phyloP scores from a whole-genome alignment of 345 rosid species.

The Conringia planisiliqua region DNA sequence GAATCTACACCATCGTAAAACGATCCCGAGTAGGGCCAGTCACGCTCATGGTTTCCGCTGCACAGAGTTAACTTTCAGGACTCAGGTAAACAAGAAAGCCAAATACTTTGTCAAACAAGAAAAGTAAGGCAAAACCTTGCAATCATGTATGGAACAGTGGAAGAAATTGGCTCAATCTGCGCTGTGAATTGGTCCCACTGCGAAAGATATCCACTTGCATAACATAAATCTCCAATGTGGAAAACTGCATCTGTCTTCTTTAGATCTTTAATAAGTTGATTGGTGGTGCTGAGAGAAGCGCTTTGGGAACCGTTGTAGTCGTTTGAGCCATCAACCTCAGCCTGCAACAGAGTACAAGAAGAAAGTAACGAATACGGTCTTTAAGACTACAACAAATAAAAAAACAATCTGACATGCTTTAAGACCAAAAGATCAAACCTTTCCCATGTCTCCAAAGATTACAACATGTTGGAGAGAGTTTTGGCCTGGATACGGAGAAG shows the following conservation, averaged over 20 bases:
- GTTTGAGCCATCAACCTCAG: conserved; percentile 63
- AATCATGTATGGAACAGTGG: conserved; percentile 64
- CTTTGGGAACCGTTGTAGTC: conserved; percentile 48
- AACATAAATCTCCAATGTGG: conserved; percentile 70
- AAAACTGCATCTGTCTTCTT: conserved; percentile 53
- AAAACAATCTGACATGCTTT: conserved; percentile 30
- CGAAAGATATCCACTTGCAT: conserved; percentile 70
- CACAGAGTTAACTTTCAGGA: not conserved
- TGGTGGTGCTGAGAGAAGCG: conserved; percentile 64
- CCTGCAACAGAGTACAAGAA: conserved; percentile 33
- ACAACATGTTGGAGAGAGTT: conserved; percentile 59
- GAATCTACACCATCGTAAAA: conserved; percentile 58
- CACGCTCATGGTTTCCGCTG: conserved; percentile 80
- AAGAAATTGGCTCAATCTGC: conserved; percentile 67
- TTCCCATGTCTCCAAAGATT: conserved; percentile 87
- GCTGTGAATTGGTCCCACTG: conserved; percentile 78
- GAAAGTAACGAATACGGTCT: not conserved
- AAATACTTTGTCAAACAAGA: not conserved
- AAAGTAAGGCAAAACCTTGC: conserved; percentile 46
- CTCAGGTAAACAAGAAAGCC: not conserved
- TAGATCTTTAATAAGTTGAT: conserved; percentile 53
- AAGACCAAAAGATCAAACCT: conserved; percentile 44
- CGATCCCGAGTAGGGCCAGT: conserved; percentile 66
- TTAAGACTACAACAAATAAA: not conserved
- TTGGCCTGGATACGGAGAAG: conserved; percentile 77